Evolutionary conservation across 2,329 filamentous ascomycete species (phyloP).

Genomic region (Fusarium sp.): DNA sequence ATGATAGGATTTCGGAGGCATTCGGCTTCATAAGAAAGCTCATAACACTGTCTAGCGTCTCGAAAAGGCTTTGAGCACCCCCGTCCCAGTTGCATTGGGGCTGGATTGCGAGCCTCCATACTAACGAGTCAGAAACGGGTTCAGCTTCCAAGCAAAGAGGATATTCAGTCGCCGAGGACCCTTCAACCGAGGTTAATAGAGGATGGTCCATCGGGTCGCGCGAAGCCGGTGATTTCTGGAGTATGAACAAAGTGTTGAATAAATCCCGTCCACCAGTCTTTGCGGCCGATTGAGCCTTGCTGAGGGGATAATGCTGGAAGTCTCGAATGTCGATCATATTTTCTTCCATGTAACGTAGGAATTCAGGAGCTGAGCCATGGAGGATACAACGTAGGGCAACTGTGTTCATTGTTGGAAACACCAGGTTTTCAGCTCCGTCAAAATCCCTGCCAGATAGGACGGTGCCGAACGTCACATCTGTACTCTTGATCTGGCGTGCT

Average conservation of each 20-base stretch:
- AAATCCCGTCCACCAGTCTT: conserved; percentile 53
- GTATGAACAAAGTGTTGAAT: conserved; percentile 68
- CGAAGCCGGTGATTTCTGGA: conserved; percentile 56
- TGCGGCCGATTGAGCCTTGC: conserved; percentile 68
- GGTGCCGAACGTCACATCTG: conserved; percentile 85
- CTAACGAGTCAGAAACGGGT: conserved; percentile 61
- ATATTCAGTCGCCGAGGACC: conserved; percentile 79
- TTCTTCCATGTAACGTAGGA: conserved; percentile 79
- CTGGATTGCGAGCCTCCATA: conserved; percentile 81
- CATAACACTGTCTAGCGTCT: conserved; percentile 69
- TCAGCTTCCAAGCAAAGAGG: conserved; percentile 87
- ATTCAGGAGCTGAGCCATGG: conserved; percentile 72
- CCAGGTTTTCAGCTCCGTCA: conserved; percentile 71
- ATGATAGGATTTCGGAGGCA: conserved; percentile 64
- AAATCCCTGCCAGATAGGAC: conserved; percentile 87
- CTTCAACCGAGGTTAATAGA: conserved; percentile 72
- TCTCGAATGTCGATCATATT: conserved; percentile 73
- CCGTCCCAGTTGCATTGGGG: conserved; percentile 60
- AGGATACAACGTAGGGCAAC: conserved; percentile 78
- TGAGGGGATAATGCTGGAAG: conserved; percentile 81
- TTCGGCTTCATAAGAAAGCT: conserved; percentile 63
- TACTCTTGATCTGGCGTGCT: conserved; percentile 67
- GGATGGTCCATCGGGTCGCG: background rate
- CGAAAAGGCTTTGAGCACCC: conserved; percentile 64
- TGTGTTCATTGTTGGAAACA: conserved; percentile 95